Evolutionary conservation across 306 rosid genomes (phyloP).

Genomic region (Heteromeles arbutifolia): DNA sequence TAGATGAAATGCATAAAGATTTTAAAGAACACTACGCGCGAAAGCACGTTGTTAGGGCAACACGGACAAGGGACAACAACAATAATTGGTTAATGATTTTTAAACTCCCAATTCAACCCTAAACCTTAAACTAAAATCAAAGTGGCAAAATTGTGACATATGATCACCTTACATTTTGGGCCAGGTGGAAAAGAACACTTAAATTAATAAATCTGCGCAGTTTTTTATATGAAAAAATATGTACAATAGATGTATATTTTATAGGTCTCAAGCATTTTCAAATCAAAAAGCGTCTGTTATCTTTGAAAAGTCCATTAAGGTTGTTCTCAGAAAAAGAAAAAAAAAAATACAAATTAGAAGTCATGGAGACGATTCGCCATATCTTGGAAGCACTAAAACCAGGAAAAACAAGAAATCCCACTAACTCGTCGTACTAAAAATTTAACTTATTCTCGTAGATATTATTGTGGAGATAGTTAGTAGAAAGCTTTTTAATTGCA

Average conservation of each 20-base stretch:
- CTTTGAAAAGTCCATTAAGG: not conserved
- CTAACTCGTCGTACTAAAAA: not conserved
- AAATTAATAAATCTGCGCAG: not conserved
- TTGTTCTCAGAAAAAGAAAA: not conserved
- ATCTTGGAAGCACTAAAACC: constrained; percentile 1
- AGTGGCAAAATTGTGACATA: not conserved
- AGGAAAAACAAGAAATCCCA: not conserved
- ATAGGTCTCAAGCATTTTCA: not conserved
- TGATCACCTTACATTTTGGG: not conserved
- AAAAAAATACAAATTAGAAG: not conserved
- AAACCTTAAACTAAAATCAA: too few relatives aligned
- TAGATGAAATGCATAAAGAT: not conserved
- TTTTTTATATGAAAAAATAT: not conserved
- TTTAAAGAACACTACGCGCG: not conserved
- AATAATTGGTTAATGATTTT: not conserved
- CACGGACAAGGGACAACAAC: not conserved
- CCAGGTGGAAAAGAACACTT: not conserved
- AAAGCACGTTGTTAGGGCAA: not conserved
- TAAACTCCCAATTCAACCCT: too few relatives aligned
- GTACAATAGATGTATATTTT: not conserved
- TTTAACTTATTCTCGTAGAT: too few relatives aligned
- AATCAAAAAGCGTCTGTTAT: not conserved
- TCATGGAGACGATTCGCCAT: constrained; percentile 3
- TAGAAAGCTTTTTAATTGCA: too few relatives aligned
- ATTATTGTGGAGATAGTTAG: too few relatives aligned